phyloP scores from a whole-genome alignment of 2,329 filamentous ascomycete species.

The Colletotrichum cordylinicola region DNA sequence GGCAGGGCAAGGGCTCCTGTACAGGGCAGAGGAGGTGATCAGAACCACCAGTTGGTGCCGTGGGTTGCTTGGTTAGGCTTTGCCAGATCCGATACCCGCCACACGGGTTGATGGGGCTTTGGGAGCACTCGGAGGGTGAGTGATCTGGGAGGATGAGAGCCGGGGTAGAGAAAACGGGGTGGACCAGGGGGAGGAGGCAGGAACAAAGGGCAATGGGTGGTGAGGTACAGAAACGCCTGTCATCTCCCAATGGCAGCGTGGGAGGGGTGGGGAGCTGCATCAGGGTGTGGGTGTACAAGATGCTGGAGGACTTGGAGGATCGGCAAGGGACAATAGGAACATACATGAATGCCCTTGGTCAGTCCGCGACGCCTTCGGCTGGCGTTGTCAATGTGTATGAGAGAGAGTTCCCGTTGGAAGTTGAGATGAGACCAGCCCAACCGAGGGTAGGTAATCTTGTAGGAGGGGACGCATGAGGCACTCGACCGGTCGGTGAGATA shows the following conservation, averaged over 20 bases:
- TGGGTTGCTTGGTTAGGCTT: background rate
- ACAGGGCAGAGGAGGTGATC: background rate
- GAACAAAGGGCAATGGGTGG: background rate
- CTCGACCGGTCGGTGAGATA: background rate
- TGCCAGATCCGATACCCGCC: background rate
- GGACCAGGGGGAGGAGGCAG: background rate
- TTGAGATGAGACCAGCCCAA: background rate
- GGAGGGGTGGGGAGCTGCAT: background rate
- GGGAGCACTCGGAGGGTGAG: background rate
- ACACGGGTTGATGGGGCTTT: background rate
- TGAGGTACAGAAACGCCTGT: background rate
- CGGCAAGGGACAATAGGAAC: constrained; percentile 3
- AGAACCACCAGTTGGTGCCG: background rate
- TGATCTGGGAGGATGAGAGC: background rate
- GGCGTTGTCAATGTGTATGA: background rate
- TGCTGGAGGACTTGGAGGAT: background rate
- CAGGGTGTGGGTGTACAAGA: background rate
- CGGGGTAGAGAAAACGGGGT: background rate
- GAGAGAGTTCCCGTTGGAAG: background rate
- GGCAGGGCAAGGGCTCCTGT: background rate
- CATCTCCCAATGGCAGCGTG: background rate
- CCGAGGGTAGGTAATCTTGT: background rate
- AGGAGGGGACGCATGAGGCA: background rate
- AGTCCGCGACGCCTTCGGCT: background rate
- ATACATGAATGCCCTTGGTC: background rate